Base-by-base conservation (phyloP, 2,329 filamentous ascomycete genomes). In the Fusarium palustre region DNA sequence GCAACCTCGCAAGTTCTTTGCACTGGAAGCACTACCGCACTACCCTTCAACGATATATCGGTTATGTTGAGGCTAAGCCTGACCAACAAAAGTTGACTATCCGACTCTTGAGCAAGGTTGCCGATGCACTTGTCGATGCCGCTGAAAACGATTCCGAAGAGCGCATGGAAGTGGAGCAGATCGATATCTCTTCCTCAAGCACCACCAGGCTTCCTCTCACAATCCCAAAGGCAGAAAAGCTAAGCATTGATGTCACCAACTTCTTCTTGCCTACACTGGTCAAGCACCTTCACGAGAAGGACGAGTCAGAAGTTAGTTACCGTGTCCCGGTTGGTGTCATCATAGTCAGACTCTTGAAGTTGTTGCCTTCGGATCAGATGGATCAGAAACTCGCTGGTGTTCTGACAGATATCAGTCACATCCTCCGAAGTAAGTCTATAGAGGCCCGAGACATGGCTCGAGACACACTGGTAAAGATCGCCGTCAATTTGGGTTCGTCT, bases 11-110 rank as follows among this genome's bases (percentile, higher is more conserved):
- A 7, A 85, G 88, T 65, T 93, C 90, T 64, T 81, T 99, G 16
- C 93, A 96, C 75, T 98, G 95, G 94, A 90, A 90, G 39, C 94
- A 97, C 72, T 98, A 95, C 81, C 90, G 93, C 41, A 91, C 92
- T 9, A 89, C 95, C 16, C 87, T 99, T 68, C 90, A 92, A 74
- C 88, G 94, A 61, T 98, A 96, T 75, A 91, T 93, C 59, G 87
- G 90, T 53, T 97, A 96, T 75, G 85, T 98, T 65, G 88, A 89
- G 73, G 91, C 88, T 46, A 95, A 94, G 76, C 89, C 91, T 30
- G 92, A 97, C 20, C 85, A 91, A 72, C 92, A 96, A 77, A 98
- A 97, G 82, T 91, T 92, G 62, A 88, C 97, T 16, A 90, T 97
- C 55, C 89, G 92, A 57, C 86, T 99, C 25, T 83, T 98, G 25